Evolutionary conservation across 164 flowering plant genomes (phyloP).

Genomic region (Akebia trifoliata): DNA sequence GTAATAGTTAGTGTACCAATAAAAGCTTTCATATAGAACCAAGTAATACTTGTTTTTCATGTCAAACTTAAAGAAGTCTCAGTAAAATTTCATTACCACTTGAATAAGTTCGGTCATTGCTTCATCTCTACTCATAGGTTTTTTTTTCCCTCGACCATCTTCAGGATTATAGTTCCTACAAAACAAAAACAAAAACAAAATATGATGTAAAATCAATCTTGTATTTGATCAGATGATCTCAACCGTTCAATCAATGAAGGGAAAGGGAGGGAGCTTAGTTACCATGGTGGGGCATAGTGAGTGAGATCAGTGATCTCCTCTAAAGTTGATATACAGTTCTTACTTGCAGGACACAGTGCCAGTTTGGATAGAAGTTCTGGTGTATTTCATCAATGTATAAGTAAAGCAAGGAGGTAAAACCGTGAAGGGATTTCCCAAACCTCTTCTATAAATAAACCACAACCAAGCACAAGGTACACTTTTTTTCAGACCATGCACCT

Average conservation of each 20-base stretch:
- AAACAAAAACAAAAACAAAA: too few relatives aligned
- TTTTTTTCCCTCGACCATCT: constrained; percentile 52
- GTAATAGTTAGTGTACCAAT: too few relatives aligned
- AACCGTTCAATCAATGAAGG: not conserved
- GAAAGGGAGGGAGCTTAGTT: not conserved
- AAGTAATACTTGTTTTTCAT: too few relatives aligned
- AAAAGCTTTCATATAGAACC: too few relatives aligned
- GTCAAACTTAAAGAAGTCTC: too few relatives aligned
- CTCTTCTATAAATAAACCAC: too few relatives aligned
- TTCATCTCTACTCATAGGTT: constrained; percentile 65
- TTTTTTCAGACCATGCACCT: too few relatives aligned
- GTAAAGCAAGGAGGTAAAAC: too few relatives aligned
- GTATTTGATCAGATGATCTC: not conserved
- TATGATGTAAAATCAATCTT: not conserved
- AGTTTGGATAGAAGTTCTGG: too few relatives aligned
- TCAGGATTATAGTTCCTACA: constrained; percentile 79
- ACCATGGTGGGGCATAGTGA: constrained; percentile 97
- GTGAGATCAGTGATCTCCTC: constrained; percentile 57
- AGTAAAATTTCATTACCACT: constrained; percentile 43
- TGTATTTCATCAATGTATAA: too few relatives aligned
- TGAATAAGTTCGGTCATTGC: constrained; percentile 86
- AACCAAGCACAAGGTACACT: too few relatives aligned
- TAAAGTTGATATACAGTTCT: constrained; percentile 80
- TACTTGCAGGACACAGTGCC: constrained; percentile 89
- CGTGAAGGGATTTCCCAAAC: too few relatives aligned